Evolutionary conservation across 169 alveolate species (phyloP), one percentile per base, ranked within the genome.

Genomic region (Babesia caballi): DNA sequence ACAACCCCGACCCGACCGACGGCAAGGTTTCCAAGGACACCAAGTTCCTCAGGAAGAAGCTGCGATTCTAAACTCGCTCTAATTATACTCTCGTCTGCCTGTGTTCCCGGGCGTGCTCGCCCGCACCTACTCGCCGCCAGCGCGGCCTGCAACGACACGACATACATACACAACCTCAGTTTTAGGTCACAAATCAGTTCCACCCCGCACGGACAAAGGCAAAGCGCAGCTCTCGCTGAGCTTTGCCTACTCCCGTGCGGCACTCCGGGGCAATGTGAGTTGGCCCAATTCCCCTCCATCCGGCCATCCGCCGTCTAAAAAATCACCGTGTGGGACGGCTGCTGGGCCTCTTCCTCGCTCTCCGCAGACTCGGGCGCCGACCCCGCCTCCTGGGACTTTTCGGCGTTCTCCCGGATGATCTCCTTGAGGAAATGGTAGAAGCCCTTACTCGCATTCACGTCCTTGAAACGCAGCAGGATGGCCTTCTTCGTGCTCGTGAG

Each of bases 11-110:
- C 35, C 47, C 56, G 17, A 9, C 44, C 52, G 88, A 81, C 57
- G 70, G 58, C 70, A 81, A 81, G 84, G 46, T 52, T 11, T 7
- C 54, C 54, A 69, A 66, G 63, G 88, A 81, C 52, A 65, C 84
- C 21, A 30, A 21, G 72, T 81, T 81, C 63, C 53, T 81, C 46
- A 81, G 66, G 78, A 69, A 81, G 88, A 81, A 81, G 65, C 65
- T 81, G 50, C 23, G 84, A 50, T 81, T 81, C 63, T 81, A 63
- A 81, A 32, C 49, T 21, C 17, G 19, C 19, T 30, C 23, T 27
- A 70, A 58, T 50, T 3, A 25, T 59, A 6, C 52, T 5, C 30
- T 33, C 66, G 66, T 56, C 47, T 40, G 47, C 15, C 47, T 40
- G 15, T 15, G 47, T 40, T 11, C 47, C 47, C 15, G 47, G 9